Base-by-base conservation (phyloP, 2,329 filamentous ascomycete genomes). In the Exophiala mesophila region DNA sequence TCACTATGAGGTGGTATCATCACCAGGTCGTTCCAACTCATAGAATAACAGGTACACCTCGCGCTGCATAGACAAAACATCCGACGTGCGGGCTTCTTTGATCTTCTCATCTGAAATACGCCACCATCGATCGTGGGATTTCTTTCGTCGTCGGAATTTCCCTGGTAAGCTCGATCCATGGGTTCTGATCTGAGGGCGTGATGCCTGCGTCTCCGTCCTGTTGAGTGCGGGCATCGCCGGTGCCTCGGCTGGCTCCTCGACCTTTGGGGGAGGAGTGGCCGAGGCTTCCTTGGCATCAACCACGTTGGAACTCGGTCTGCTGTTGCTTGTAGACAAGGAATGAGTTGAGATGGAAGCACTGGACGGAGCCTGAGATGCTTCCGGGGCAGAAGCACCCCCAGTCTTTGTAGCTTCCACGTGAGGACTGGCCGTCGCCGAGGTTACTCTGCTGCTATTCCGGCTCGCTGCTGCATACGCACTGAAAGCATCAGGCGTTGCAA, bases 21-120 rank as follows among this genome's bases (percentile, higher is more conserved):
- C 55, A 3, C 54, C 54, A 8, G 59, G 56, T 54, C 71, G 72
- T 52, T 90, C 85, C 56, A 94, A 69, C 70, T 97, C 90, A 65
- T 98, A 98, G 63, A 98, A 98, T 38, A 98, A 66, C 60, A 98
- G 69, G 63, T 98, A 98, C 1, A 97, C 90, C 65, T 98, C 92
- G 57, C 83, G 83, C 66, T 96, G 88, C 88, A 96, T 95, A 5
- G 81, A 80, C 44, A 98, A 64, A 5, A 98, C 88, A 55, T 98
- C 92, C 41, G 76, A 79, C 4, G 89, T 97, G 70, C 89, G 95
- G 54, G 88, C 84, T 65, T 97, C 90, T 60, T 90, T 92, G 57
- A 97, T 80, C 65, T 94, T 95, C 54, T 98, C 92, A 62, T 98
- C 92, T 53, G 89, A 96, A 53, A 98, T 94, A 24, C 92, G 80